phyloP scores from a whole-genome alignment of 805 yeast genomes.

The Gaillardinia entomophila region DNA sequence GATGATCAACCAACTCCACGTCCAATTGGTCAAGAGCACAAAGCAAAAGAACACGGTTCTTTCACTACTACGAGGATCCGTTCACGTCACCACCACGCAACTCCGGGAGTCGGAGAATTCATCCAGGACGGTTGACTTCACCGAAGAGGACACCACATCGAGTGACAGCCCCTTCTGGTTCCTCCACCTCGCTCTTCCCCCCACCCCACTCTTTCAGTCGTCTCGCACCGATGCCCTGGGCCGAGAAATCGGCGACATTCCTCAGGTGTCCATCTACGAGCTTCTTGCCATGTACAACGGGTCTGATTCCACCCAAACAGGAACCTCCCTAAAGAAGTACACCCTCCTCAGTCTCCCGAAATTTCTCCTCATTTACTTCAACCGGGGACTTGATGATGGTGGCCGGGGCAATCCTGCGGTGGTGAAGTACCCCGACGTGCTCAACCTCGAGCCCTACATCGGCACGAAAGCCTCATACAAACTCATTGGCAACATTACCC shows the following conservation, averaged over 20 bases:
- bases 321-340: conserved; percentile 30
- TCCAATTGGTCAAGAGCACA: conserved; percentile 9
- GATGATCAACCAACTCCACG: conserved; percentile 46
- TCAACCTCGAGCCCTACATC: conserved; percentile 30
- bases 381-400: conserved; percentile 31
- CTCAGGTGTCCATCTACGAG: conserved; percentile 43
- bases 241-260: conserved; percentile 41
- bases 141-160: conserved; percentile 4
- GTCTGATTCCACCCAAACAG: conserved; percentile 17
- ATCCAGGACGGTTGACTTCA: conserved; percentile 18
- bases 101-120: conserved; percentile 6
- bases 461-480: conserved; percentile 29
- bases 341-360: conserved; percentile 43
- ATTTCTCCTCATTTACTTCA: conserved; percentile 49
- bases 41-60: conserved; percentile 19
- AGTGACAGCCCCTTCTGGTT: conserved; percentile 40
- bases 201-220: conserved; percentile 45
- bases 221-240: too few species aligned
- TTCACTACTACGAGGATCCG: conserved; percentile 48
- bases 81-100: conserved; percentile 23
- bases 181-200: conserved; percentile 56
- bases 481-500: conserved; percentile 15
- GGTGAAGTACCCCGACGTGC: conserved; percentile 49
- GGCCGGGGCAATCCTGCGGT: conserved; percentile 41
- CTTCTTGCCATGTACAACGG: conserved; percentile 42